Base-by-base conservation (phyloP, 176 grass and related monocot species). In the Aegilops sharonensis region DNA sequence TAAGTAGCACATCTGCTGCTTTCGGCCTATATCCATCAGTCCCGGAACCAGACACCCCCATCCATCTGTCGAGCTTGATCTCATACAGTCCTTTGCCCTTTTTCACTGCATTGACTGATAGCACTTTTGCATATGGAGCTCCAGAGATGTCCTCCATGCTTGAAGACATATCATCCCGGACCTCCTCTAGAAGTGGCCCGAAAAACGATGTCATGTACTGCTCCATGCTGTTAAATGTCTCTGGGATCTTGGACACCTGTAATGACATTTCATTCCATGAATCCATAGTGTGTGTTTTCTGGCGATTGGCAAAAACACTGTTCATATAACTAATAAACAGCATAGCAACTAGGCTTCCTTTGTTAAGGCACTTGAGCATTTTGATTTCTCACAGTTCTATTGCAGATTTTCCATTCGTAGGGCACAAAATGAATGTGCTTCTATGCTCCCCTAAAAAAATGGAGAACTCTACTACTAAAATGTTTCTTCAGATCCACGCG, bases 171-270 rank as follows among this genome's bases (percentile, higher is more conserved):
- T 94, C 93, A 40, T 72, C 90, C 9, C 86, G 79, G 12, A 94
- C 85, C 72, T 94, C 93, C 87, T 92, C 93, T 63, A 94, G 74
- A 90, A 94, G 90, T 71, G 93, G 90, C 18, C 80, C 90, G 1
- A 92, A 90, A 83, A 90, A 94, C 6, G 93, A 92, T 14, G 87
- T 92, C 81, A 90, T 79, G 84, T 94, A 94, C 59, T 94, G 76
- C 50, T 94, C 93, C 75, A 82, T 87, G 75, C 73, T 83, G 64
- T 30, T 85, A 81, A 94, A 94, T 23, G 71, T 87, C 18, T 90
- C 78, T 64, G 87, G 93, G 74, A 90, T 90, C 86, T 83, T 92
- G 0, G 65, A 29, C 24, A 94, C 90, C 93, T 94, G 87, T 54
- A 82, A 90, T 40, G 17, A 31, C 52, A 87, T 79, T 84, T 77